phyloP scores from a whole-genome alignment of 2,329 filamentous ascomycete genomes.

The Sodiomyces alkalinus region DNA sequence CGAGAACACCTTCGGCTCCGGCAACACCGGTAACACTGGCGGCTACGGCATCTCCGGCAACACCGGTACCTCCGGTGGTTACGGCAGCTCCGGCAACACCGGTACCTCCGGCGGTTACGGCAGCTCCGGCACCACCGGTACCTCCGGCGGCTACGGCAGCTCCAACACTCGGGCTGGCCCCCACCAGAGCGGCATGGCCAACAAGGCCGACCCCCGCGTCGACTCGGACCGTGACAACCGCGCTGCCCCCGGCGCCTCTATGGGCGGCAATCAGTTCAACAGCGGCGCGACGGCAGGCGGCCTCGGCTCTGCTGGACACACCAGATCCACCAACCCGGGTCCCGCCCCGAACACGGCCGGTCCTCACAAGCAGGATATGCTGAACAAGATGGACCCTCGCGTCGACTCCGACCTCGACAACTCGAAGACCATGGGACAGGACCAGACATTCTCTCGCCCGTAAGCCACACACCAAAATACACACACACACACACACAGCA shows the following conservation, averaged over 20 bases:
- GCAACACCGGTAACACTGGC: conserved; percentile 11
- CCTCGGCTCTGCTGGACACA: conserved; percentile 3
- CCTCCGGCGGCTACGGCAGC: conserved; percentile 7
- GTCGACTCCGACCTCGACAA: conserved; percentile 41
- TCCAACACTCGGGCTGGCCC: conserved; percentile 15
- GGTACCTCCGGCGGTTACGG: conserved; percentile 3
- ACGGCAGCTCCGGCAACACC: conserved; percentile 13
- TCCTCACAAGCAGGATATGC: conserved; percentile 32
- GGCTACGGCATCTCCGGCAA: conserved; percentile 22
- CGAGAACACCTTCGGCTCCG: conserved; percentile 7
- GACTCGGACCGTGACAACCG: conserved; percentile 26
- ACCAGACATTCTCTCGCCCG: conserved; percentile 29
- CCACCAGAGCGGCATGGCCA: conserved; percentile 20
- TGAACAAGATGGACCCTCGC: conserved; percentile 40
- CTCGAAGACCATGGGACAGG: conserved; percentile 35
- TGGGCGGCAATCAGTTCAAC: neutral
- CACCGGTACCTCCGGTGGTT: conserved; percentile 3
- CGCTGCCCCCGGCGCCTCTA: conserved; percentile 9
- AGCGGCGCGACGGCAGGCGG: conserved; percentile 19
- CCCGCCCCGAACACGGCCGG: conserved; percentile 20
- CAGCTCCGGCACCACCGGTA: conserved; percentile 4
- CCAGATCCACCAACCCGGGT: conserved; percentile 13
- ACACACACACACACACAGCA: no score
- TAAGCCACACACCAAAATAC: conserved; percentile 15
- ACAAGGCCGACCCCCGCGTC: conserved; percentile 33